phyloP scores from a whole-genome alignment of 768 basidiomycete genomes.

The Phanerodontia chrysosporium region DNA sequence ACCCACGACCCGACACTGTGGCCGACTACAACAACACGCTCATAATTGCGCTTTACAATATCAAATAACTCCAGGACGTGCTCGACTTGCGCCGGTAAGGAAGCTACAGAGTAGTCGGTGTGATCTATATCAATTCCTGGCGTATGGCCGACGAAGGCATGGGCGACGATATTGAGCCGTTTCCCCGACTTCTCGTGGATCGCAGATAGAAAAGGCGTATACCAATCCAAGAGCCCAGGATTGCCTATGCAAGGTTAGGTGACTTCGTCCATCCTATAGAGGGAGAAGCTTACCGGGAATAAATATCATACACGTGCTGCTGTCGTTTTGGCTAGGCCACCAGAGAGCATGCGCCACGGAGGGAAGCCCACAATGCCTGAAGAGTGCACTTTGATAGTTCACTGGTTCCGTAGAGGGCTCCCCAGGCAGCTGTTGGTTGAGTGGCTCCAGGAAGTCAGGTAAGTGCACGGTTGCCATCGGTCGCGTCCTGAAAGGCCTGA shows the following conservation, averaged over 20 bases:
- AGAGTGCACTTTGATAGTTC: slow-evolving; percentile 21
- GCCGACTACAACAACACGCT: slow-evolving; percentile 47
- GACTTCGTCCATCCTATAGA: not conserved
- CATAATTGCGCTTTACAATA: slow-evolving; percentile 31
- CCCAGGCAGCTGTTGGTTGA: not conserved
- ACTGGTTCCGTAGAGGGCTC: not conserved
- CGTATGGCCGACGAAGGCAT: slow-evolving; percentile 64
- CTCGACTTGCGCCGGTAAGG: slow-evolving; percentile 49
- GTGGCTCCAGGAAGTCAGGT: slow-evolving; percentile 16
- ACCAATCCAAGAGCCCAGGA: slow-evolving; percentile 64
- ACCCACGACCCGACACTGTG: slow-evolving; percentile 80
- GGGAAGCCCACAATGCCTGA: slow-evolving; percentile 34
- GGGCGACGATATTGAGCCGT: slow-evolving; percentile 50
- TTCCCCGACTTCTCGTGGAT: slow-evolving; percentile 36
- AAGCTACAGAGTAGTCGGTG: slow-evolving; percentile 24
- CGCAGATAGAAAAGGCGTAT: slow-evolving; percentile 55
- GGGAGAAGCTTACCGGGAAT: slow-evolving; percentile 12
- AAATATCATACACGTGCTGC: slow-evolving; percentile 13
- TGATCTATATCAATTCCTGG: slow-evolving; percentile 31
- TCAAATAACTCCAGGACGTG: slow-evolving; percentile 54
- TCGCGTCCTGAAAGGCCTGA: not conserved
- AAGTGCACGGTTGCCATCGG: not conserved
- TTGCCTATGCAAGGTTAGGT: slow-evolving; percentile 31
- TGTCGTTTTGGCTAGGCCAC: slow-evolving; percentile 36
- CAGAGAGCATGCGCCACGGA: slow-evolving; percentile 46